These are phyloP conservation scores for Cryoendolithus antarcticus DNA, from an alignment of 2,329 filamentous ascomycete genomes.

Conservation along the genomic window DNA sequence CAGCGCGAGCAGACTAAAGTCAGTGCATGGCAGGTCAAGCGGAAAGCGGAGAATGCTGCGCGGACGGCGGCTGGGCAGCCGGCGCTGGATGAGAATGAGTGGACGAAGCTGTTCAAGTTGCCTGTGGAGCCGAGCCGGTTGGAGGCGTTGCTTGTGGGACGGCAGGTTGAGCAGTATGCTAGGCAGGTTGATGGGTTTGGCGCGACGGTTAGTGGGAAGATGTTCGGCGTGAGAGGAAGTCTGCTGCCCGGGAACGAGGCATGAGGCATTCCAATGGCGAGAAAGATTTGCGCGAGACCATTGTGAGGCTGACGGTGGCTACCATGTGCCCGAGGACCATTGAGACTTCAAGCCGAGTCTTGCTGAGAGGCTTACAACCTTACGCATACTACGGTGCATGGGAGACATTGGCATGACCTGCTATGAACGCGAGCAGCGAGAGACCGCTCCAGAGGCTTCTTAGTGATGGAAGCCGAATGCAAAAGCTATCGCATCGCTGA, in stretches of 20 bases:
- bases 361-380: too few species aligned
- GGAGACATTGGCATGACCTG: too few species aligned
- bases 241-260: conserved; percentile 34
- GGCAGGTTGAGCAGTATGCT: conserved; percentile 96
- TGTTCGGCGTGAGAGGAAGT: conserved; percentile 84
- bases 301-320: too few species aligned
- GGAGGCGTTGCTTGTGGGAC: conserved; percentile 86
- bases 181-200: conserved; percentile 95
- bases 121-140: conserved; percentile 86
- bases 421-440: too few species aligned
- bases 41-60: conserved; percentile 86
- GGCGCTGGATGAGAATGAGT: conserved; percentile 88
- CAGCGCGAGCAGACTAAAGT: conserved; percentile 95
- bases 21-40: conserved; percentile 88
- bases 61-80: conserved; percentile 77
- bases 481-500: too few species aligned
- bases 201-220: conserved; percentile 82
- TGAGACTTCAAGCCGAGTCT: too few species aligned
- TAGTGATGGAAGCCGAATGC: too few species aligned
- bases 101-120: conserved; percentile 96
- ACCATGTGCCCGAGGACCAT: too few species aligned
- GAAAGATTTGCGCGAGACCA: too few species aligned
- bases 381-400: too few species aligned
- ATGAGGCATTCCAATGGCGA: too few species aligned
- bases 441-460: too few species aligned